A percentile compares a stretch with the other conserved stretches of the same genome.
Evolutionary conservation across 2,329 filamentous ascomycete genomes (phyloP).

Genomic region (Penicillium sclerotiorum): DNA sequence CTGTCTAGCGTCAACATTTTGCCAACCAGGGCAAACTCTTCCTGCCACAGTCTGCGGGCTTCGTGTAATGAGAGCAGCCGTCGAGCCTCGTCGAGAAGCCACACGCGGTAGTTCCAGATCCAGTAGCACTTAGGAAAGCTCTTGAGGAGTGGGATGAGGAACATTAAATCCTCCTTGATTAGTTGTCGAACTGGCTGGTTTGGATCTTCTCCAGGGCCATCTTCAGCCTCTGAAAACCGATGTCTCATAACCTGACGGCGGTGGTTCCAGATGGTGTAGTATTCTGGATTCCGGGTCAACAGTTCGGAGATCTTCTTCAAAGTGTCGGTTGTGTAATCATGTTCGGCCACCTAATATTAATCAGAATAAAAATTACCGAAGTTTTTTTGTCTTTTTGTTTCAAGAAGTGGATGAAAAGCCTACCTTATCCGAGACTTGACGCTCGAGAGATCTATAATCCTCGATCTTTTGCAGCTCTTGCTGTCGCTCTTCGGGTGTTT

Average conservation of each 20-base stretch:
- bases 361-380: conserved; percentile 20
- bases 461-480: conserved; percentile 75
- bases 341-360: conserved; percentile 37
- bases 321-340: conserved; percentile 46
- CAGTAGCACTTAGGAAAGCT: conserved; percentile 97
- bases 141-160: conserved; percentile 80
- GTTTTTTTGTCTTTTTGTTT: no score
- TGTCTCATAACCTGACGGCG: conserved; percentile 70
- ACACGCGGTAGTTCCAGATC: conserved; percentile 96
- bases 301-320: conserved; percentile 48
- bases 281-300: conserved; percentile 50
- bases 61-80: conserved; percentile 58
- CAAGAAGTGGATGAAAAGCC: conserved; percentile 4
- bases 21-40: conserved; percentile 77
- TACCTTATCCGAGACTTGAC: conserved; percentile 68
- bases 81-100: conserved; percentile 76
- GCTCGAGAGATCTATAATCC: conserved; percentile 72
- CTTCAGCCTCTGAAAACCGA: conserved; percentile 49
- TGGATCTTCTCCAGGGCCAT: conserved; percentile 36
- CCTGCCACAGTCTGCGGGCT: conserved; percentile 74
- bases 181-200: conserved; percentile 52
- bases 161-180: conserved; percentile 73
- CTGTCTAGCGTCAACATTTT: conserved; percentile 88
- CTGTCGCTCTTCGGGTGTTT: conserved; percentile 70
- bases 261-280: conserved; percentile 54